These are phyloP conservation scores for Lepidium sativum DNA, from an alignment of 345 rosid genomes.

Conservation along the genomic window DNA sequence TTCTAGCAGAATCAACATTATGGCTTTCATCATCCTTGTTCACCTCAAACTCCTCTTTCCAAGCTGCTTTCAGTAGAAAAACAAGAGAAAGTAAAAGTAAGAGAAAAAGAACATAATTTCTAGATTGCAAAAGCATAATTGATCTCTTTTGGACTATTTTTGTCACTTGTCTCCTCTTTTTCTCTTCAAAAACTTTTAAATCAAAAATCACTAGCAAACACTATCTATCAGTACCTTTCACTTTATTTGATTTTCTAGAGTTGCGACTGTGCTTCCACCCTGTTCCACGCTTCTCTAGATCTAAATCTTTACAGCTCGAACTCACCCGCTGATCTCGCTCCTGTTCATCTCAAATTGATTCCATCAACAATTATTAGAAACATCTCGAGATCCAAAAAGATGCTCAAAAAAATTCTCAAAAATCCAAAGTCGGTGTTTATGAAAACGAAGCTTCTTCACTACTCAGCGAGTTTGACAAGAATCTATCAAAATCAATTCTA, in stretches of 20 bases:
- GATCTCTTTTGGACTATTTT: slow-evolving; percentile 10
- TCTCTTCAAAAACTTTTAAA: neutral
- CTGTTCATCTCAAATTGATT: slow-evolving; percentile 45
- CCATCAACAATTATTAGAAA: neutral
- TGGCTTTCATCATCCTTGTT: slow-evolving; percentile 39
- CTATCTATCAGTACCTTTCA: slow-evolving; percentile 34
- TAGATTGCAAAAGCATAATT: slow-evolving; percentile 15
- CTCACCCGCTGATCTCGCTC: slow-evolving; percentile 44
- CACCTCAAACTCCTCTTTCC: slow-evolving; percentile 39
- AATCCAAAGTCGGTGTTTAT: neutral
- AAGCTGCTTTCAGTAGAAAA: slow-evolving; percentile 35
- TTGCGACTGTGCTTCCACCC: slow-evolving; percentile 43
- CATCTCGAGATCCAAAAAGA: neutral
- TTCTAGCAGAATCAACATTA: slow-evolving; percentile 64
- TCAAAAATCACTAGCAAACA: neutral
- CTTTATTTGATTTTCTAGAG: slow-evolving; percentile 47
- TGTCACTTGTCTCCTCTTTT: slow-evolving; percentile 9
- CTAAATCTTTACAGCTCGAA: slow-evolving; percentile 61
- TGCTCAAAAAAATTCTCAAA: neutral
- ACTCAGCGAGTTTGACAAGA: neutral
- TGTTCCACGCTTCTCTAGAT: slow-evolving; percentile 54
- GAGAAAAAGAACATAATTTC: slow-evolving; percentile 11
- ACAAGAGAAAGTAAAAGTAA: slow-evolving; percentile 14
- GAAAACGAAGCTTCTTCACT: neutral
- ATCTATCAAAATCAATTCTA: neutral